phyloP scores from a whole-genome alignment of 1,139 yeast genomes.

The Blastobotrys buckinghamii region DNA sequence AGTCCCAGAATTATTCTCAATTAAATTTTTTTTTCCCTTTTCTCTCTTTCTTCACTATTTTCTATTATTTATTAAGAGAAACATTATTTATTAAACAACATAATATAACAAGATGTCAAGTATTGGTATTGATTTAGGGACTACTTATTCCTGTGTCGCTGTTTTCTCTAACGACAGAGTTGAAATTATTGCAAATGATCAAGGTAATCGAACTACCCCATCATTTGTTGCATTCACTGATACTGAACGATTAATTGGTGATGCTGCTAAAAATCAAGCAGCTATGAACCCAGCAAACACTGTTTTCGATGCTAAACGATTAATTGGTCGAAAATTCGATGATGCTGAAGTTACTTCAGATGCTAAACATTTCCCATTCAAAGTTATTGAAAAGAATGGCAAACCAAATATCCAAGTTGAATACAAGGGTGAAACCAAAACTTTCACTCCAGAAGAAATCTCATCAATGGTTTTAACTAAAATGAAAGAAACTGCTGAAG shows the following conservation, averaged over 20 bases:
- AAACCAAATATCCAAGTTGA: constrained; percentile 89
- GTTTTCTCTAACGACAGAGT: constrained; percentile 87
- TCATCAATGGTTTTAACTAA: constrained; percentile 96
- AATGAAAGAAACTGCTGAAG: constrained; percentile 96
- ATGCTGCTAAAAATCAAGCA: constrained; percentile 98
- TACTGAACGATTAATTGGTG: constrained; percentile 96
- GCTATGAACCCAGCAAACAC: constrained; percentile 96
- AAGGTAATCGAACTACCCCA: constrained; percentile 98
- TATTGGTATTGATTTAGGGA: constrained; percentile 87
- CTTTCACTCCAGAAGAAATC: constrained; percentile 93
- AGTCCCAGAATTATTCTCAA: background rate
- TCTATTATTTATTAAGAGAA: background rate
- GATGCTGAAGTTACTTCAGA: constrained; percentile 90
- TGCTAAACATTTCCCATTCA: constrained; percentile 95
- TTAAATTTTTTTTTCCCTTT: background rate
- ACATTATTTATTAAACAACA: background rate
- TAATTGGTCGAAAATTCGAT: constrained; percentile 86
- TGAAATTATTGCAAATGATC: constrained; percentile 95
- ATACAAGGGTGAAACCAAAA: constrained; percentile 89
- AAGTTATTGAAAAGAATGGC: constrained; percentile 77
- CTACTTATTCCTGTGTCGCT: constrained; percentile 98
- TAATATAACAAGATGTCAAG: constrained; percentile 24
- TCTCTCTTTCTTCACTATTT: background rate
- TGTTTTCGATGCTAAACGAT: constrained; percentile 94
- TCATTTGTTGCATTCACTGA: constrained; percentile 95